A percentile compares a stretch with the other conserved stretches of the same genome.
Conservation (phyloP, 2,329 filamentous ascomycete genomes). For the Paraphaeosphaeria minitans region DNA sequence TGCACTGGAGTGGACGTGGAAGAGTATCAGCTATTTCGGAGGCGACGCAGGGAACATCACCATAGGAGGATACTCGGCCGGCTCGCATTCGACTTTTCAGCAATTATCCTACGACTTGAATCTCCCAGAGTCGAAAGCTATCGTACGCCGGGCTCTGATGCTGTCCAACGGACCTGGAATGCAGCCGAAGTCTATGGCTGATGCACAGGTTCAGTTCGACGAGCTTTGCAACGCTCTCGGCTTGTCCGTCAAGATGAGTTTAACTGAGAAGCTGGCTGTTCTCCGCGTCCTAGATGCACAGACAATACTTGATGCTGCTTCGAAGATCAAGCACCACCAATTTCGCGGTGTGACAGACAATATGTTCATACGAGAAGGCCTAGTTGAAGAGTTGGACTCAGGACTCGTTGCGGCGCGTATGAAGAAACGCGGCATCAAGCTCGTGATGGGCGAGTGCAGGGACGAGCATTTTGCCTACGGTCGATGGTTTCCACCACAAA, state of each 20-base stretch:
- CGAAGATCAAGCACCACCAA: constrained; percentile 55
- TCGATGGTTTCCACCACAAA: constrained; percentile 54
- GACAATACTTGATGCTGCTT: constrained; percentile 51
- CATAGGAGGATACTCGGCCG: constrained; percentile 62
- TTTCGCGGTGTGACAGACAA: constrained; percentile 60
- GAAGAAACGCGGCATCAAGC: constrained; percentile 51
- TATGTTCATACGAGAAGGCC: constrained; percentile 51
- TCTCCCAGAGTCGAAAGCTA: constrained; percentile 51
- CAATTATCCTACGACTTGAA: constrained; percentile 63
- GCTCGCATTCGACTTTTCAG: constrained; percentile 61
- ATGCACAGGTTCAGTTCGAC: constrained; percentile 59
- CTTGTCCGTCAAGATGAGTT: constrained; percentile 49
- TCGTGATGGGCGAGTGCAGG: constrained; percentile 61
- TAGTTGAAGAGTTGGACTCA: constrained; percentile 55
- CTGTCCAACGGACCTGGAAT: constrained; percentile 59
- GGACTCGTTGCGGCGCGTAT: constrained; percentile 56
- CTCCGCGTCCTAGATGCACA: constrained; percentile 50
- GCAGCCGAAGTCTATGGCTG: constrained; percentile 55
- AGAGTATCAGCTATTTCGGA: constrained; percentile 58
- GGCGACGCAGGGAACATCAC: constrained; percentile 59
- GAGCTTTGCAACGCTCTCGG: constrained; percentile 53
- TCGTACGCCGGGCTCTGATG: constrained; percentile 60
- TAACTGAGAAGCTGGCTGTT: constrained; percentile 52
- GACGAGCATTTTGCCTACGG: constrained; percentile 61
- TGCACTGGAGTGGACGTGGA: constrained; percentile 61